Base-by-base conservation (phyloP, 1,284 basidiomycete species). In the Pseudozyma sp. region DNA sequence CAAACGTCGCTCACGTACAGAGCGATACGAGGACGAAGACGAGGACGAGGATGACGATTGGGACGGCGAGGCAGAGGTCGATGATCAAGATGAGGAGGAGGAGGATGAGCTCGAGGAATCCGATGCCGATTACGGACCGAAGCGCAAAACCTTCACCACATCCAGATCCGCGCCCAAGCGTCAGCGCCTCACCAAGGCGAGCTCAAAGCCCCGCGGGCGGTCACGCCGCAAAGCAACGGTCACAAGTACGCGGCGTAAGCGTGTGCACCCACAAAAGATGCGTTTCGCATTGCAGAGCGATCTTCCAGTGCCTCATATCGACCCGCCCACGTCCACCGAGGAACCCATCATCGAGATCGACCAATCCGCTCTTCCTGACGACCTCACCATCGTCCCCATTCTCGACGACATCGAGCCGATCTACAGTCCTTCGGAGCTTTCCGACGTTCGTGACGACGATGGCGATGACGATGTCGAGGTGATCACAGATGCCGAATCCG, bases 241-340 rank as follows among this genome's bases (percentile, higher is more conserved):
- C 34, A 60, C 37, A n/a, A 40, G 43, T 42, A 54, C 54, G 30
- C 54, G 59, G 3, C 14, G 19, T 16, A 31, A 16, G 1, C 37
- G 17, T 1, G 29, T 42, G 16, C 67, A 52, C 33, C 33, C 53
- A 9, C 56, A 47, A 24, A 55, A 40, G 40, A 48, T 72, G 64
- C 69, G 69, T 5, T 72, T 72, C 31, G 55, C 63, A 3, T 9
- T 67, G 47, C 69, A 72, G 29, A 49, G 40, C 35, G 64, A 72
- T 29, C 56, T 72, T 13, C 64, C 69, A 10, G 45, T 59, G 17
- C 69, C 69, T 14, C 34, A 42, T 14, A 5, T 43, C 0, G 69
- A 54, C n/a, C 45, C 55, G 17, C 69, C 64, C 8, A 39, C 39
- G 0, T 40, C 16, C n/a, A 33, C 35, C 8, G 40, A 50, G 2